Percentiles rank a stretch among this genome's conserved stretches.
Conservation (phyloP, 495 filamentous ascomycete genomes). For the Choiromyces venosus region DNA sequence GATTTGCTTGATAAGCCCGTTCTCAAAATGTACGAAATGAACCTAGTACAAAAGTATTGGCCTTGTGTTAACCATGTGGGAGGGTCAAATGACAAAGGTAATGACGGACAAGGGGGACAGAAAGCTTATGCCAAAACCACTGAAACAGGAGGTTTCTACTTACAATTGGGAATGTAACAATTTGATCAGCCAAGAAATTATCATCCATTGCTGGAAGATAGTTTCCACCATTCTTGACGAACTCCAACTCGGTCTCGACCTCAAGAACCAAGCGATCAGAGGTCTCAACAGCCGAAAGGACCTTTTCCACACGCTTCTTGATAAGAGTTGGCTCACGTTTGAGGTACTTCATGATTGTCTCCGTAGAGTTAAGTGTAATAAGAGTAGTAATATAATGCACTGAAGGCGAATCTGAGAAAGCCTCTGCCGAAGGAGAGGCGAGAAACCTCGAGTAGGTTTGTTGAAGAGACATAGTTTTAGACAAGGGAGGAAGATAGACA, state of each 20-base stretch:
- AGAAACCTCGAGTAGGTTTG: conserved; percentile 74
- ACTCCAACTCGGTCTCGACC: conserved; percentile 77
- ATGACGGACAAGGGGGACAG: conserved; percentile 12
- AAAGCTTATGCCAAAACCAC: neutral
- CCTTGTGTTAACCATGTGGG: conserved; percentile 12
- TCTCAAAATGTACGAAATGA: conserved; percentile 83
- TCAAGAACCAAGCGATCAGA: conserved; percentile 65
- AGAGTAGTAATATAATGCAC: conserved; percentile 91
- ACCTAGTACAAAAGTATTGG: conserved; percentile 51
- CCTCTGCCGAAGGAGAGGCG: conserved; percentile 58
- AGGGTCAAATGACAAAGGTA: neutral
- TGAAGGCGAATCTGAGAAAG: conserved; percentile 64
- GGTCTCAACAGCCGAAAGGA: conserved; percentile 67
- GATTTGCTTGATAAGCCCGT: conserved; percentile 74
- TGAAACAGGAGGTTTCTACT: conserved; percentile 39
- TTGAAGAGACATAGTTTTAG: conserved; percentile 57
- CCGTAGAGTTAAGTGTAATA: conserved; percentile 60
- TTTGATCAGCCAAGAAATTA: conserved; percentile 83
- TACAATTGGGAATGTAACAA: conserved; percentile 77
- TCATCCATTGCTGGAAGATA: conserved; percentile 89
- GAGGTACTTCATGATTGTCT: conserved; percentile 74
- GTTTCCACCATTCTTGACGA: conserved; percentile 69
- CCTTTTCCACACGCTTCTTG: conserved; percentile 71
- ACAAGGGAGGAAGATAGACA: conserved; percentile 8
- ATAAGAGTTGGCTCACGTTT: conserved; percentile 58